phyloP scores from a whole-genome alignment of 345 rosid genomes.

The Pistacia integerrima region DNA sequence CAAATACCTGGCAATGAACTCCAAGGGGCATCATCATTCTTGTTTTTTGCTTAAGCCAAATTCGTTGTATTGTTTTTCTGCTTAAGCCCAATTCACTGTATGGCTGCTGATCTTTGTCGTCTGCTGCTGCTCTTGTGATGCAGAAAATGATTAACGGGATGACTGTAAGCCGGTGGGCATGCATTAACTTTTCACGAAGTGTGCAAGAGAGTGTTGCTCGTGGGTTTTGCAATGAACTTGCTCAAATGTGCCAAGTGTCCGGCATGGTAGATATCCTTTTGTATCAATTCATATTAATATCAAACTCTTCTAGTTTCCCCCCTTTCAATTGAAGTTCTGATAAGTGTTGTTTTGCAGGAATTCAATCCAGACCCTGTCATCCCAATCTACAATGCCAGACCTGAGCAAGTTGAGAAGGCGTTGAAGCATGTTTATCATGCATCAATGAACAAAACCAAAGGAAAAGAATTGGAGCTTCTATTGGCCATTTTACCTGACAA shows the following conservation, averaged over 20 bases:
- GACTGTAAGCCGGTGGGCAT: slow-evolving; percentile 95
- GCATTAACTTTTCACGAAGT: slow-evolving; percentile 92
- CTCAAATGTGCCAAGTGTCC: slow-evolving; percentile 98
- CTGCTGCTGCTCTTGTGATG: slow-evolving; percentile 8
- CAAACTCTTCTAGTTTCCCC: slow-evolving; percentile 1
- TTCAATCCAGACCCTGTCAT: slow-evolving; percentile 92
- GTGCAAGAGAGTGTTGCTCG: slow-evolving; percentile 95
- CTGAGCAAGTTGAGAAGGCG: slow-evolving; percentile 98
- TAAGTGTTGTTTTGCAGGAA: slow-evolving; percentile 50
- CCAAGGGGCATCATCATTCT: not conserved
- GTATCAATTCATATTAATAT: not conserved
- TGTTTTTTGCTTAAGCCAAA: not conserved
- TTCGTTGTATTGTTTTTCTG: not conserved
- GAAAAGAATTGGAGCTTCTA: slow-evolving; percentile 94
- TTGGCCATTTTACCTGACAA: slow-evolving; percentile 93
- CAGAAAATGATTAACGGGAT: slow-evolving; percentile 99
- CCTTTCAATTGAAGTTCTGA: not conserved
- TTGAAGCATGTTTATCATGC: slow-evolving; percentile 86
- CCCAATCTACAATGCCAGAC: slow-evolving; percentile 85
- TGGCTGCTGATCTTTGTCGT: slow-evolving; percentile 15
- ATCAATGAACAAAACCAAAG: slow-evolving; percentile 81
- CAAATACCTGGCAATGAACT: not conserved
- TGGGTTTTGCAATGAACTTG: slow-evolving; percentile 90
- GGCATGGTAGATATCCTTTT: slow-evolving; percentile 73
- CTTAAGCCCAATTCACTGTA: not conserved